A percentile compares a stretch with the other conserved stretches of the same genome.
Evolutionary conservation across 2,329 filamentous ascomycete genomes (phyloP).

Genomic region (Microsporum audouinii): DNA sequence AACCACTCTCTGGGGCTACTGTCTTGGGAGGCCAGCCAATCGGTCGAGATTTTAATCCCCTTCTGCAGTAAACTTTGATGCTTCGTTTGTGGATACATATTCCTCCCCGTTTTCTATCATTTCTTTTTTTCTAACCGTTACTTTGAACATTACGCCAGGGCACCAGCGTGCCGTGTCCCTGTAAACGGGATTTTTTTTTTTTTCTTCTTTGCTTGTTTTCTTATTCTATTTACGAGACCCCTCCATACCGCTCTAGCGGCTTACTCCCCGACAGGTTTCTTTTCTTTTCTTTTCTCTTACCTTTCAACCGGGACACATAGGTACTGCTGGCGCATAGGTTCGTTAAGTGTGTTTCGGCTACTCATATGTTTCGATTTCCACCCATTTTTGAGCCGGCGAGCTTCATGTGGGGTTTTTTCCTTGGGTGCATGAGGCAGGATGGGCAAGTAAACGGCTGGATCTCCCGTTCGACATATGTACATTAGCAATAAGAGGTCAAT

Average conservation of each 20-base stretch:
- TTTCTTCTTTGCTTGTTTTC: background rate
- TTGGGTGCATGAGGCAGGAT: constrained; percentile 4
- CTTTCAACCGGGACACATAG: background rate
- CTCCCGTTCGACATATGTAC: constrained; percentile 2
- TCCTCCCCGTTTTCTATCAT: background rate
- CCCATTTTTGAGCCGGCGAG: background rate
- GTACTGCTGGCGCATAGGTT: background rate
- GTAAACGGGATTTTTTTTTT: background rate
- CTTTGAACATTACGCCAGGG: background rate
- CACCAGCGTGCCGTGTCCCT: background rate
- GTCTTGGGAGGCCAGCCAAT: constrained; percentile 9
- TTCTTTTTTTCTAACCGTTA: background rate
- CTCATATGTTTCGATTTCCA: background rate
- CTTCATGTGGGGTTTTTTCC: background rate
- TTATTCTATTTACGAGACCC: background rate
- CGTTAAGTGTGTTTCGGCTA: background rate
- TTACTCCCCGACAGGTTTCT: background rate
- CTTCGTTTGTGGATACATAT: constrained; percentile 1
- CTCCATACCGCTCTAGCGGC: background rate
- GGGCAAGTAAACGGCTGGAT: constrained; percentile 2
- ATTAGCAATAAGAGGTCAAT: constrained; percentile 3
- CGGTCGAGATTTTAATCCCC: constrained; percentile 11
- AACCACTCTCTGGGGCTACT: constrained; percentile 6
- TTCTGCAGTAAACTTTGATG: constrained; percentile 4
- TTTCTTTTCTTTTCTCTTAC: background rate